Evolutionary conservation across 352 stramenopile genomes (phyloP), one percentile per base, ranked within the genome.

Genomic region (Phytophthora melonis): DNA sequence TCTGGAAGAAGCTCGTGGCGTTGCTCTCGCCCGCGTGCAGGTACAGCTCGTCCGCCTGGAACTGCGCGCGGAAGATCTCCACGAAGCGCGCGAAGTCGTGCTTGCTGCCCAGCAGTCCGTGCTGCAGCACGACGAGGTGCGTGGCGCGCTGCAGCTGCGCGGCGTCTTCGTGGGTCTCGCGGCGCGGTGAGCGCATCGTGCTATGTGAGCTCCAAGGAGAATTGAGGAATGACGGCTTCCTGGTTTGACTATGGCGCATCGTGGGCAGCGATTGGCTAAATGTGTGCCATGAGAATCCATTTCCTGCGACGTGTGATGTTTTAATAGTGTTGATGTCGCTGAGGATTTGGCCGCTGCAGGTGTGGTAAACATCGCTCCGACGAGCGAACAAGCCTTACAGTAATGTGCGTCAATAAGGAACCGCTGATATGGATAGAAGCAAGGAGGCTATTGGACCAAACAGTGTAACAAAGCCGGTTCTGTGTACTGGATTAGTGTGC

Each of bases 41-140:
- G 41, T 83, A 80, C 60, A 95, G 50, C n/a, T 88, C 75, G 49
- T 86, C 77, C 0, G 75, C 41, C 1, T 70, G 67, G 47, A 93
- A 82, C 21, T 89, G 79, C 43, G 82, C 39, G n/a, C 59, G 39
- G 41, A 95, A 81, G 19, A 93, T 81, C 55, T 71, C 59, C 54
- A 81, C 69, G 61, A 94, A 91, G 39, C 83, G 81, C 6, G 56
- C 64, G 45, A 93, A 93, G 59, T 95, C 89, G 63, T 79, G 54
- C 21, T 85, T 78, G 63, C 83, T 93, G 52, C 89, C 89, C 58
- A 86, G 75, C 19, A 95, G 74, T 1, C 89, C 89, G 66, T 95
- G 89, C 75, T 92, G 80, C 23, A 93, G 73, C 6, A 95, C 79
- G 9, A 95, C 75, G 25, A 95, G 76, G 63, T 95, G 89, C 36